A percentile compares a stretch with the other conserved stretches of the same genome.
phyloP scores from a whole-genome alignment of 164 flowering plant species.

The Malania oleifera region DNA sequence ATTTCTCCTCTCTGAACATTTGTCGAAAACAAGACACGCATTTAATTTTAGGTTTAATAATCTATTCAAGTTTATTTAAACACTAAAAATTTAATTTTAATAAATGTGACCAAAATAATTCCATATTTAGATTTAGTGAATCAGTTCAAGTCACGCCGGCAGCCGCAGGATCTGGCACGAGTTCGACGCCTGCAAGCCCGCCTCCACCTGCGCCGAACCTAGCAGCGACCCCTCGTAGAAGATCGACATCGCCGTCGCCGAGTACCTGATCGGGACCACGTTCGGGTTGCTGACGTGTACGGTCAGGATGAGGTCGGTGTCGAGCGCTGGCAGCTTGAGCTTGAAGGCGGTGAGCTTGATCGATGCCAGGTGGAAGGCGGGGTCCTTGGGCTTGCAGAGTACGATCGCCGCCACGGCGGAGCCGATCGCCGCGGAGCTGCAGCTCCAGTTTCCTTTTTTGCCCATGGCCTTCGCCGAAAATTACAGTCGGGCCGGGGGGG shows the following conservation, averaged over 20 bases:
- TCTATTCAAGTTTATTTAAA: too few relatives aligned
- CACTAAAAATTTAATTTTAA: too few relatives aligned
- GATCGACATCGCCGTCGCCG: constrained; percentile 71
- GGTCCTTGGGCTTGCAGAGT: constrained; percentile 58
- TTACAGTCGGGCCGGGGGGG: too few relatives aligned
- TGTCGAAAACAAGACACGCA: too few relatives aligned
- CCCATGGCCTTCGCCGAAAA: constrained; percentile 1
- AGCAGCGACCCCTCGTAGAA: constrained; percentile 68
- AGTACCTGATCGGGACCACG: constrained; percentile 59
- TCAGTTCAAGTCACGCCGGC: constrained; percentile 65
- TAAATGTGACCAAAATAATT: too few relatives aligned
- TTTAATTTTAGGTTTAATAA: too few relatives aligned
- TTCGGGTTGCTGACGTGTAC: constrained; percentile 92
- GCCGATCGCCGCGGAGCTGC: constrained; percentile 48
- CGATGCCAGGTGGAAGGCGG: constrained; percentile 66
- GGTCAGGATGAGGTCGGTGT: constrained; percentile 70
- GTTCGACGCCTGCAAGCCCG: constrained; percentile 61
- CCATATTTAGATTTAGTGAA: too few relatives aligned
- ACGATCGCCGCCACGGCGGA: constrained; percentile 41
- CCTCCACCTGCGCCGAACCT: constrained; percentile 61
- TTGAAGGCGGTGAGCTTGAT: constrained; percentile 60
- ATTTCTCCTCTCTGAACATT: too few relatives aligned
- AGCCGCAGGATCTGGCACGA: constrained; percentile 63
- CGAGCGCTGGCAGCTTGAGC: constrained; percentile 59
- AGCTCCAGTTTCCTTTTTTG: constrained; percentile 27